Percentiles rank a stretch among this genome's conserved stretches.
Evolutionary conservation across 148 eudicot species (phyloP).

Genomic region (Arbutus unedo): DNA sequence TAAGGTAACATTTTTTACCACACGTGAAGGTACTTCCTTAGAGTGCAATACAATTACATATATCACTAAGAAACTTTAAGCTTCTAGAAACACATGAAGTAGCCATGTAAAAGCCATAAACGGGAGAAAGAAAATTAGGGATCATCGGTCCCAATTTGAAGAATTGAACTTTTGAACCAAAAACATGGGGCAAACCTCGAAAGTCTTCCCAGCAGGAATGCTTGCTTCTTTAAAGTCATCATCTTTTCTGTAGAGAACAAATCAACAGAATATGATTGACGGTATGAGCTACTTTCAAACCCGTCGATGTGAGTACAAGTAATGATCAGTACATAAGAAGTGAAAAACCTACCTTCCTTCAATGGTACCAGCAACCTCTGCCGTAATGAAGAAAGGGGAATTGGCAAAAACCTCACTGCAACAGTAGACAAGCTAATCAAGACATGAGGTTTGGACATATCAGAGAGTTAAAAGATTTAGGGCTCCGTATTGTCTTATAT

Average conservation of each 20-base stretch:
- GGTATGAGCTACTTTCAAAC: background rate
- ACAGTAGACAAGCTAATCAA: conserved; percentile 22
- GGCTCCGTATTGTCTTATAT: background rate
- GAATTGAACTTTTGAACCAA: background rate
- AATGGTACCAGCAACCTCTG: conserved; percentile 70
- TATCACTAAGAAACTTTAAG: background rate
- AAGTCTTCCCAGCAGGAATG: conserved; percentile 73
- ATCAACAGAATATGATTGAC: background rate
- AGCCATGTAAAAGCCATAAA: background rate
- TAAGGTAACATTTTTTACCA: background rate
- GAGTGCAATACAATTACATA: background rate
- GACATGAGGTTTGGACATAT: conserved; percentile 4
- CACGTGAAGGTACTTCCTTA: background rate
- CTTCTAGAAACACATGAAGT: background rate
- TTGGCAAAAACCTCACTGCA: conserved; percentile 89
- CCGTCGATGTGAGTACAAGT: background rate
- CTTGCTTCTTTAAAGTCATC: conserved; percentile 76
- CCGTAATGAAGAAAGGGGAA: conserved; percentile 93
- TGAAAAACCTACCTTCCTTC: conserved; percentile 53
- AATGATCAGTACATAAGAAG: background rate
- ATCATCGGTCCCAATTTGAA: conserved; percentile 1
- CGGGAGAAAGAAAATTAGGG: background rate
- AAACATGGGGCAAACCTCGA: conserved; percentile 59
- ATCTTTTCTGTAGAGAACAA: conserved; percentile 37
- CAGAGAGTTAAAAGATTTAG: background rate